Evolutionary conservation across 225 moss, liverwort and hornwort genomes (phyloP), one percentile per base, ranked within the genome.

Genomic region (Sphagnum contortum): DNA sequence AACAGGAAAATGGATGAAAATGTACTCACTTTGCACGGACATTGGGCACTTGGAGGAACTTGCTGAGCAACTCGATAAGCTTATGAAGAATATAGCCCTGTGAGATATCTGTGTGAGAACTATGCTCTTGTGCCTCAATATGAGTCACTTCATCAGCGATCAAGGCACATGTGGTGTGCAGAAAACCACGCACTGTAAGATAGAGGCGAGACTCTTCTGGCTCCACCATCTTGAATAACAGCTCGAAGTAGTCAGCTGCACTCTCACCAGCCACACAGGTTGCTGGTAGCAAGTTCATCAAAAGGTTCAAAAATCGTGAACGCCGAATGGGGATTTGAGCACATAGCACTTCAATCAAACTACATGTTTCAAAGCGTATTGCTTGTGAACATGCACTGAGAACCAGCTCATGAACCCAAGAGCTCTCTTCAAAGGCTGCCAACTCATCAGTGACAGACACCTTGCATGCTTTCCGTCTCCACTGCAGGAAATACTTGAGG

Each of bases 351-450:
- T 91, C 93, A 71, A 99, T 93, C 10, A 99, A 86, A 49, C 89
- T 83, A 81, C 93, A 99, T 93, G 93, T 99, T 76, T 99, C 98
- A 79, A 86, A 79, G 57, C 98, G 85, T 69, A 99, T 88, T 50
- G 98, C 89, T 77, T 99, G 98, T 14, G 98, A 99, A 80, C 98
- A 99, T 60, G 98, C 91, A 85, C 98, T 99, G 47, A 99, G 82
- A 44, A 99, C 98, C 50, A 99, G 79, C 80, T 93, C 98, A 77
- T 87, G 93, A 44, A 93, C 98, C 98, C 93, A 93, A 49, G 98
- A 93, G 69, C 93, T 91, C 75, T 99, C 98, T 82, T 99, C 98
- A 75, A 99, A 99, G 63, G 93, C 86, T 70, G 98, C 86, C 66
- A 99, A 79, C 67, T 99, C 98, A 59, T 99, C 93, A 48, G 84